Percentiles rank a stretch among this genome's conserved stretches.
phyloP scores from a whole-genome alignment of 805 yeast genomes.

The Sungouiella thailandica region DNA sequence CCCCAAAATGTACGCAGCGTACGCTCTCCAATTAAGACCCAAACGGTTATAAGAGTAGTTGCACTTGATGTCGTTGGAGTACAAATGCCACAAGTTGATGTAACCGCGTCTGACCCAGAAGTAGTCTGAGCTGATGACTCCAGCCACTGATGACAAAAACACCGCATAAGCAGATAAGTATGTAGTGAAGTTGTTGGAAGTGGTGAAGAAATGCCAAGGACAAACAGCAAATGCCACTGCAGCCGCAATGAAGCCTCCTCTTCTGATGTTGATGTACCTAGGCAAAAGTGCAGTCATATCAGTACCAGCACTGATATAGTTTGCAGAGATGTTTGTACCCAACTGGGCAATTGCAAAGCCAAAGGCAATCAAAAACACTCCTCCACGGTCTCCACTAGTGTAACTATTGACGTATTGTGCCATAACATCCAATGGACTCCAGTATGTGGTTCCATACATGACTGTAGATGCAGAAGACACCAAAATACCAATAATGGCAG shows the following conservation, averaged over 20 bases:
- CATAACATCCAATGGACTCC: conserved; percentile 3
- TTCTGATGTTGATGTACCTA: conserved; percentile 1
- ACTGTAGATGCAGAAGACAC: conserved; percentile 2
- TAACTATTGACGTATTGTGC: neutral
- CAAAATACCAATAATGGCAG: conserved; percentile 3
- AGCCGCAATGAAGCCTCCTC: conserved; percentile 2
- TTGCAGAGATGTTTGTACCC: conserved; percentile 2
- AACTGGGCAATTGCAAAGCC: conserved; percentile 2
- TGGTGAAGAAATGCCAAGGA: conserved; percentile 3
- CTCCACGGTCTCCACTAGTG: conserved; percentile 1
- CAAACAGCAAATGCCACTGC: conserved; percentile 1
- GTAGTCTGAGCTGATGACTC: conserved; percentile 9
- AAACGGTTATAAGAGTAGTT: conserved; percentile 35
- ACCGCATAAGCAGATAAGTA: conserved; percentile 3
- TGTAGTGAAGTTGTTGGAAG: conserved; percentile 2
- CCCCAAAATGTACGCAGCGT: conserved; percentile 1
- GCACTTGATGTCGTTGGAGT: conserved; percentile 24
- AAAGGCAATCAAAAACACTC: conserved; percentile 1
- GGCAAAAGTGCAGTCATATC: conserved; percentile 4
- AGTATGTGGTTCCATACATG: conserved; percentile 1
- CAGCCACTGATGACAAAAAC: conserved; percentile 1
- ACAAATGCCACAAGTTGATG: conserved; percentile 38
- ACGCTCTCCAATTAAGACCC: conserved; percentile 43
- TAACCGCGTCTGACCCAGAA: conserved; percentile 34
- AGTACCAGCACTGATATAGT: conserved; percentile 1